phyloP scores from a whole-genome alignment of 768 basidiomycete genomes.

The Tulasnella sp. region DNA sequence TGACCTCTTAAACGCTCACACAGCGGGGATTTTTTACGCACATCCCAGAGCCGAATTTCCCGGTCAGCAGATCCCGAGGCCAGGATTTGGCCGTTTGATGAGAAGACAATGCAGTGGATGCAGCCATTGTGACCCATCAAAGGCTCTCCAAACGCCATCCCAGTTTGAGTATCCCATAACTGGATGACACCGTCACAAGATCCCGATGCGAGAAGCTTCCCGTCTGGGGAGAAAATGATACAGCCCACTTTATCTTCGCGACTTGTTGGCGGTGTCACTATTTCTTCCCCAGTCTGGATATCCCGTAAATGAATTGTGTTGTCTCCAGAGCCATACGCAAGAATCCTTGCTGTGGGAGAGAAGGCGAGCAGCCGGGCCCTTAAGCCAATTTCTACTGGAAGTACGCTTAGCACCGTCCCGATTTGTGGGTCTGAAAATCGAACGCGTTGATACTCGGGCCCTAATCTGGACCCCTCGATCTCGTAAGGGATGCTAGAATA shows the following conservation, averaged over 20 bases:
- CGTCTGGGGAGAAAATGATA: slow-evolving; percentile 22
- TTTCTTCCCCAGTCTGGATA: background rate
- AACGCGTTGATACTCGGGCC: too few relatives aligned
- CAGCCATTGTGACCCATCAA: background rate
- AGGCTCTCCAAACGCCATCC: background rate
- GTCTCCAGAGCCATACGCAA: background rate
- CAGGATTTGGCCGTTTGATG: slow-evolving; percentile 2
- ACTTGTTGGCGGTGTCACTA: background rate
- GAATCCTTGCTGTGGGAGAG: slow-evolving; percentile 1
- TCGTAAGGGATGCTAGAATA: too few relatives aligned
- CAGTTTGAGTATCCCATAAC: slow-evolving; percentile 21
- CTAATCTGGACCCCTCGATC: too few relatives aligned
- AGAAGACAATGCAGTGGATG: slow-evolving; percentile 12
- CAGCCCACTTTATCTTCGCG: slow-evolving; percentile 9
- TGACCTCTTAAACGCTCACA: background rate
- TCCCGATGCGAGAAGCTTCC: slow-evolving; percentile 9
- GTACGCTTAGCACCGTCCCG: too few relatives aligned
- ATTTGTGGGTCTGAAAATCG: too few relatives aligned
- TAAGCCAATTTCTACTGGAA: too few relatives aligned
- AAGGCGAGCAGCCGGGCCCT: background rate
- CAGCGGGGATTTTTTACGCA: background rate
- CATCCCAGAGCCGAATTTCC: background rate
- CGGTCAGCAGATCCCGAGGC: background rate
- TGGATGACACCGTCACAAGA: slow-evolving; percentile 15
- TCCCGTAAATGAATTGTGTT: slow-evolving; percentile 9